Evolutionary conservation across 352 stramenopile species (phyloP), one percentile per base, ranked within the genome.

Genomic region (Globisporangium polare): DNA sequence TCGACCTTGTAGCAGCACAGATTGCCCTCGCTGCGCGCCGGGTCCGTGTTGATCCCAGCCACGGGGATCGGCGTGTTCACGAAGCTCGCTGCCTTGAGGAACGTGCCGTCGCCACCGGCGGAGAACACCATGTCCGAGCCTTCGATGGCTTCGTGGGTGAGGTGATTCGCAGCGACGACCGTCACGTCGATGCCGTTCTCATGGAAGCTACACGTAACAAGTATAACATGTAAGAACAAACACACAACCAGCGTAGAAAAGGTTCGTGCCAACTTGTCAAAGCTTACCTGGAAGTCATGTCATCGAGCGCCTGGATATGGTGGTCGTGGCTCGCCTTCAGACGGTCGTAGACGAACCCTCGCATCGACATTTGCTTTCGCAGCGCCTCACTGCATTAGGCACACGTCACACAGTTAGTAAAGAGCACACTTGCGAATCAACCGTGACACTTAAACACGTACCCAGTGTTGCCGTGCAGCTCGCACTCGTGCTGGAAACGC

Each of bases 351-450:
- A 95, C 74, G 60, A 95, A 95, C 33, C 86, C 86, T 58, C 86
- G 83, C 86, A 95, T 93, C 2, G 86, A 95, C 86, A 95, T 94
- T 74, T 95, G 84, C 75, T 95, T 95, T 26, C 86, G 80, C 47
- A 95, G 63, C 22, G 83, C 85, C 67, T 95, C 86, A n/a, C 83
- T 94, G 46, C 17, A 63, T 53, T 12, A 55, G 12, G 13, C 22
- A 35, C 27, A 53, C n/a, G 17, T 71, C 49, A 62, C 3, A 63
- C 43, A 47, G 17, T 9, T 47, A 55, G 53, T 5, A 43, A 43
- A 20, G 62, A 15, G 27, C 13, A 35, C 46, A 12, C n/a, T 33
- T 39, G 18, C 26, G 22, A 35, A 24, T 41, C 26, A 39, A 27
- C 2, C 4, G 9, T 29, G 39, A 8, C 37, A 41, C 49, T 20